A percentile compares a stretch with the other conserved stretches of the same genome.
Evolutionary conservation across 1,284 basidiomycete species (phyloP).

Genomic region (Trichosporon coremiiforme): DNA sequence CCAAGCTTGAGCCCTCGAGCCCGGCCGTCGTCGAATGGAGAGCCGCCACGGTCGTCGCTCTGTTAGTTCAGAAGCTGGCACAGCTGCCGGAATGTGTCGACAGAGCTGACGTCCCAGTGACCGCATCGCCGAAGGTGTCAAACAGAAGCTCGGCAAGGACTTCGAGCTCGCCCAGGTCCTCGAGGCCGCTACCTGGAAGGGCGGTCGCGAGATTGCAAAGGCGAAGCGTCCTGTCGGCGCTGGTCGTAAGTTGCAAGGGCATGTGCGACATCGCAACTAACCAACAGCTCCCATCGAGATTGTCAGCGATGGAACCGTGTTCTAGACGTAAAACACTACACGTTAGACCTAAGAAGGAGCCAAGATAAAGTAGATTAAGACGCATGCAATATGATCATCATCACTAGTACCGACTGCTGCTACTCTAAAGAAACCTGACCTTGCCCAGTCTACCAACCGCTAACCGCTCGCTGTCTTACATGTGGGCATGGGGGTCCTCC

Average conservation of each 20-base stretch:
- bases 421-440: conserved; percentile 2
- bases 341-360: neutral
- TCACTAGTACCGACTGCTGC: conserved; percentile 1
- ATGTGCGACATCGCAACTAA: neutral
- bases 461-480: conserved; percentile 45
- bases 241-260: conserved; percentile 55
- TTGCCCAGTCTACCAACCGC: conserved; percentile 1
- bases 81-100: too few relatives aligned
- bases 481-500: conserved; percentile 65
- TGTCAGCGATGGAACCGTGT: conserved; percentile 45
- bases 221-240: conserved; percentile 70
- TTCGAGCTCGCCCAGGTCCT: conserved; percentile 79
- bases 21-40: conserved; percentile 95
- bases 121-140: conserved; percentile 72
- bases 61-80: too few relatives aligned
- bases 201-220: conserved; percentile 86
- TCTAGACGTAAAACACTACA: too few relatives aligned
- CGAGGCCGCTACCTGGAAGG: conserved; percentile 95
- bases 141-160: conserved; percentile 61
- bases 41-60: conserved; percentile 85
- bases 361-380: conserved; percentile 9
- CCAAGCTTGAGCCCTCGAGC: conserved; percentile 70
- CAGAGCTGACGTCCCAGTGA: conserved; percentile 63
- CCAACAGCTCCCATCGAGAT: conserved; percentile 43
- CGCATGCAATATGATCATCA: conserved; percentile 19